A percentile compares a stretch with the other conserved stretches of the same genome.
phyloP scores from a whole-genome alignment of 2,329 filamentous ascomycete genomes.

The Penicillium sp. region DNA sequence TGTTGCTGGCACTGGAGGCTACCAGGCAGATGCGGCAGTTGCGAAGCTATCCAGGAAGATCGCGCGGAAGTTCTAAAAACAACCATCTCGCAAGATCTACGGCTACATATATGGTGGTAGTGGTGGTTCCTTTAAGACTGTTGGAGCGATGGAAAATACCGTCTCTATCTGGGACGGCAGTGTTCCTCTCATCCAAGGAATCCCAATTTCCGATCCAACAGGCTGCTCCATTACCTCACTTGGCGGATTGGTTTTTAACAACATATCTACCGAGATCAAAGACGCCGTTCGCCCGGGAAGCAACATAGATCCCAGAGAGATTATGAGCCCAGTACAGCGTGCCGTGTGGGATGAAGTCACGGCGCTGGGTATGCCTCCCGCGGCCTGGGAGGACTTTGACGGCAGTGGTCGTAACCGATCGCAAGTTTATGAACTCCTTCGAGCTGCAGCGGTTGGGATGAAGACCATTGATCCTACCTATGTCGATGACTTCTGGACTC shows the following conservation, averaged over 20 bases:
- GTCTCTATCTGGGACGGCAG: not conserved
- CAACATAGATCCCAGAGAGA: too few species aligned
- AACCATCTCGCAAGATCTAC: not conserved
- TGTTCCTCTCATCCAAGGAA: not conserved
- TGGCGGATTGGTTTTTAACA: not conserved
- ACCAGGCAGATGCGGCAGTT: not conserved
- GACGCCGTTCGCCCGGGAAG: not conserved
- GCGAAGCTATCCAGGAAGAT: not conserved
- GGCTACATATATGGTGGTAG: not conserved
- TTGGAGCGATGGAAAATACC: slow-evolving; percentile 1
- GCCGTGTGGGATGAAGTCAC: not conserved
- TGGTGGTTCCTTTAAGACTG: not conserved
- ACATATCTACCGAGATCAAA: not conserved
- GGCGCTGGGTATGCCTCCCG: not conserved
- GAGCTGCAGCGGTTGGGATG: not conserved
- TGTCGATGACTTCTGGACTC: not conserved
- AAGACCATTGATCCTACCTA: not conserved
- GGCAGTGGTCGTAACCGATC: not conserved
- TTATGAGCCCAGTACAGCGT: too few species aligned
- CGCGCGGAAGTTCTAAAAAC: not conserved
- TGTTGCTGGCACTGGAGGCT: not conserved
- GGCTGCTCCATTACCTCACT: not conserved
- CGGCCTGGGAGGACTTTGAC: not conserved
- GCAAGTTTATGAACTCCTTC: not conserved
- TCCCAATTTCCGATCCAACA: not conserved